These are phyloP conservation scores for Ceratobasidium sp. DNA, from an alignment of 1,284 basidiomycete genomes.

Conservation along the genomic window DNA sequence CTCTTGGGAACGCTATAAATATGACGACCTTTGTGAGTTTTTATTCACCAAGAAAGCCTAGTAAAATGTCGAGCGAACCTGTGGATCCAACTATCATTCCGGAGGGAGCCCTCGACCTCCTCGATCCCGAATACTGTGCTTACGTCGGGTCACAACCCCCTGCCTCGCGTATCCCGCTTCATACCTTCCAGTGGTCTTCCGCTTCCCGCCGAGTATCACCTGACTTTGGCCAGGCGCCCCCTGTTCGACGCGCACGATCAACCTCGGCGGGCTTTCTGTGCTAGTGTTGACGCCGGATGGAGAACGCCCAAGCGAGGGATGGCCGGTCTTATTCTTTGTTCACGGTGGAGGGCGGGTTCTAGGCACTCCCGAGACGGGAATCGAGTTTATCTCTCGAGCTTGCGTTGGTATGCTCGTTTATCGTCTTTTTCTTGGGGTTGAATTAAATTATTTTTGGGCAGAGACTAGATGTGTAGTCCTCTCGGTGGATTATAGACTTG, in stretches of 20 bases:
- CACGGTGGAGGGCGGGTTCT: constrained; percentile 65
- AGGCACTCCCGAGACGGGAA: constrained; percentile 27
- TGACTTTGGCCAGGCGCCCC: constrained; percentile 10
- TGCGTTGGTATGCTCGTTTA: constrained; percentile 75
- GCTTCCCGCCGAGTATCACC: constrained; percentile 1
- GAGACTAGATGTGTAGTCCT: constrained; percentile 64
- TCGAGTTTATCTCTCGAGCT: constrained; percentile 58
- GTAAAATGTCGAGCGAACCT: constrained; percentile 16
- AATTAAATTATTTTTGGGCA: not conserved
- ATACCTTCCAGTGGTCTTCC: not conserved
- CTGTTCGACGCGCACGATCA: not conserved
- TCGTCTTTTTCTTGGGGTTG: constrained; percentile 56
- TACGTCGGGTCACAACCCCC: constrained; percentile 9
- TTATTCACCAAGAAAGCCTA: too few species aligned
- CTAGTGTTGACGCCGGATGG: constrained; percentile 72
- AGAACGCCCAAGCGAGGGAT: constrained; percentile 63
- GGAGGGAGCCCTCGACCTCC: not conserved
- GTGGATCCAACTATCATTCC: constrained; percentile 6
- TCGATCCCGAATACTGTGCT: constrained; percentile 27
- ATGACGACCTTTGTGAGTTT: too few species aligned
- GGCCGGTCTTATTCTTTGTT: constrained; percentile 74
- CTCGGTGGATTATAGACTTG: constrained; percentile 79
- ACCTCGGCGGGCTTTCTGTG: constrained; percentile 63
- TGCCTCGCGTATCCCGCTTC: not conserved
- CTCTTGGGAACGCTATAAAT: too few species aligned